Percentiles rank a stretch among this genome's conserved stretches.
Conservation (phyloP, 2,329 filamentous ascomycete genomes). For the Emmonsia crescens region DNA sequence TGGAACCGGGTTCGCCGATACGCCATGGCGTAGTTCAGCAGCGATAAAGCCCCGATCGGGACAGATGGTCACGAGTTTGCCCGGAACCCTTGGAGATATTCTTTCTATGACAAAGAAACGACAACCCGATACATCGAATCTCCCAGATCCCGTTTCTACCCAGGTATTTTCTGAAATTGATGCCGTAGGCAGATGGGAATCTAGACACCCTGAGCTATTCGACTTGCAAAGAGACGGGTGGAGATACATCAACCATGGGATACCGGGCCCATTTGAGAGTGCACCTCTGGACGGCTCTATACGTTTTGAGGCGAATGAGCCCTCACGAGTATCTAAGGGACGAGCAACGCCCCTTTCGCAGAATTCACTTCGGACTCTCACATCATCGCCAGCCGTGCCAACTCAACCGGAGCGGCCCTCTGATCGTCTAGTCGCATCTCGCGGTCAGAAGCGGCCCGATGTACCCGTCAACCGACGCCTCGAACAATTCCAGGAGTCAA, state of each 20-base stretch:
- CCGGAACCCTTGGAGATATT: conserved; percentile 21
- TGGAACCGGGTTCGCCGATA: conserved; percentile 23
- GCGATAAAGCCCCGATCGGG: not conserved
- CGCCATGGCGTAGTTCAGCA: not conserved
- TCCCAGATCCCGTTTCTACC: conserved; percentile 17
- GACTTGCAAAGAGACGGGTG: conserved; percentile 15
- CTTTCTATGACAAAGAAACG: conserved; percentile 15
- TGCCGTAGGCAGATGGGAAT: conserved; percentile 29
- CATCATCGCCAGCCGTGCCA: not conserved
- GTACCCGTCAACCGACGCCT: conserved; percentile 6
- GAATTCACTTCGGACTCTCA: not conserved
- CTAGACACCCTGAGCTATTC: conserved; percentile 22
- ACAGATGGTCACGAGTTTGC: not conserved
- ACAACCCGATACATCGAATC: conserved; percentile 10
- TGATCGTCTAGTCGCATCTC: not conserved
- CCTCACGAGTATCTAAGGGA: conserved; percentile 4
- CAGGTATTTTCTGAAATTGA: conserved; percentile 23
- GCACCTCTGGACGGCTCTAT: conserved; percentile 24
- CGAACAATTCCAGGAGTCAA: conserved; percentile 6
- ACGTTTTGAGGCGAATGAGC: conserved; percentile 22
- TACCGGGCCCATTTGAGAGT: conserved; percentile 22
- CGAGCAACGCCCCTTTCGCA: conserved; percentile 5
- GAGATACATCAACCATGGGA: conserved; percentile 30
- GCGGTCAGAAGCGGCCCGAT: not conserved
- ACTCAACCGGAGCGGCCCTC: not conserved